Evolutionary conservation across 192 early-diverging fungal genomes (phyloP).

Genomic region (Podochytrium sp.): DNA sequence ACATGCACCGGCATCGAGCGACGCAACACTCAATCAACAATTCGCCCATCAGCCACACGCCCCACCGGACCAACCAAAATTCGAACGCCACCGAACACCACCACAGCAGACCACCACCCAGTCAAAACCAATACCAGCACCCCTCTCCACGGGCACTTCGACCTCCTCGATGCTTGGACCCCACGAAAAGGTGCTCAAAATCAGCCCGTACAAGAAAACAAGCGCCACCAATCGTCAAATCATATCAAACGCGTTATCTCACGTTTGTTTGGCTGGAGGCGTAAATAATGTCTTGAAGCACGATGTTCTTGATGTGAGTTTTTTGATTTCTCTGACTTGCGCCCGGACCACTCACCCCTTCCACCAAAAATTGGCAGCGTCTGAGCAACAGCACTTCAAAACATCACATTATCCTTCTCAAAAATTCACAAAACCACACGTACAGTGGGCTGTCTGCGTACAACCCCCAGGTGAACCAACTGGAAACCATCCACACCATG

Average conservation of each 20-base stretch:
- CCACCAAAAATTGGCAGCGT: slow-evolving; percentile 30
- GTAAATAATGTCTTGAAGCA: slow-evolving; percentile 42
- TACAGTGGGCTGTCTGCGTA: slow-evolving; percentile 54
- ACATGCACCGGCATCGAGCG: too few species aligned
- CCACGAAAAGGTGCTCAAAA: background rate
- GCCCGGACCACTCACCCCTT: too few species aligned
- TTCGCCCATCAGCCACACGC: too few species aligned
- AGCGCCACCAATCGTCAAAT: slow-evolving; percentile 47
- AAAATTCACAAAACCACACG: slow-evolving; percentile 42
- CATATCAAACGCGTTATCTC: slow-evolving; percentile 55
- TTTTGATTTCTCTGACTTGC: too few species aligned
- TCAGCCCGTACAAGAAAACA: slow-evolving; percentile 5
- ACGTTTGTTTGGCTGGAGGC: slow-evolving; percentile 54
- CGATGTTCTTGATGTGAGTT: slow-evolving; percentile 49
- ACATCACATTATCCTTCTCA: slow-evolving; percentile 55
- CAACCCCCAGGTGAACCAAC: slow-evolving; percentile 34
- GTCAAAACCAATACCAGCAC: background rate
- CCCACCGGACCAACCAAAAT: too few species aligned
- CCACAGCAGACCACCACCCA: too few species aligned
- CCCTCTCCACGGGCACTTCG: background rate
- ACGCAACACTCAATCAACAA: too few species aligned
- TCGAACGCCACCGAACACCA: too few species aligned
- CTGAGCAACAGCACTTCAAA: slow-evolving; percentile 36
- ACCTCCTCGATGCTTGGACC: background rate
- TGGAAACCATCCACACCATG: slow-evolving; percentile 41